A percentile compares a stretch with the other conserved stretches of the same genome.
Conservation (phyloP, 768 basidiomycete species). For the Suillus spraguei region DNA sequence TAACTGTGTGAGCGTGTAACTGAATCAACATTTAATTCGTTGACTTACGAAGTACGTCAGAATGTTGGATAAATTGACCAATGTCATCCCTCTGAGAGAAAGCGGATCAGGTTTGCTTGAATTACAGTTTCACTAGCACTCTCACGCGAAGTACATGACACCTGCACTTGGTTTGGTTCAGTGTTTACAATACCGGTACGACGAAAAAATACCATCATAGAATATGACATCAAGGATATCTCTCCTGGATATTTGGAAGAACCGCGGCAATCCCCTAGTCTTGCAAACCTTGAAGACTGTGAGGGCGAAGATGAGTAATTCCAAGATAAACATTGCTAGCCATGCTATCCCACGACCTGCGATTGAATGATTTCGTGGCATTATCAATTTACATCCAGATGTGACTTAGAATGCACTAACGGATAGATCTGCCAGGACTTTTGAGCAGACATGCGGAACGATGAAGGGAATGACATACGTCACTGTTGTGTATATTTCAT, state of each 20-base stretch:
- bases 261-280: background rate
- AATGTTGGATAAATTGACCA: conserved; percentile 52
- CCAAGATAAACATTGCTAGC: background rate
- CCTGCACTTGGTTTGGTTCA: background rate
- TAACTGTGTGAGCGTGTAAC: background rate
- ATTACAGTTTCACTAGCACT: conserved; percentile 6
- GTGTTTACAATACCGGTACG: background rate
- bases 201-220: background rate
- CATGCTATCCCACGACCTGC: background rate
- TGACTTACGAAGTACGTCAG: conserved; percentile 40
- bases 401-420: background rate
- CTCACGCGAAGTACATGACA: background rate
- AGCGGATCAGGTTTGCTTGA: background rate
- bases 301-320: background rate
- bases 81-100: conserved; percentile 50
- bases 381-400: background rate
- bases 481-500: conserved; percentile 9
- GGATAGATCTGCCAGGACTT: background rate
- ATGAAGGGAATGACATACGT: conserved; percentile 32
- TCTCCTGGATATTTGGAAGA: background rate
- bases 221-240: background rate
- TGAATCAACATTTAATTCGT: background rate
- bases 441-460: conserved; percentile 32
- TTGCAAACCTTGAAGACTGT: background rate
- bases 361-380: background rate